A percentile compares a stretch with the other conserved stretches of the same genome.
phyloP scores from a whole-genome alignment of 1,139 yeast species.

The Wickerhamiella pararugosa region DNA sequence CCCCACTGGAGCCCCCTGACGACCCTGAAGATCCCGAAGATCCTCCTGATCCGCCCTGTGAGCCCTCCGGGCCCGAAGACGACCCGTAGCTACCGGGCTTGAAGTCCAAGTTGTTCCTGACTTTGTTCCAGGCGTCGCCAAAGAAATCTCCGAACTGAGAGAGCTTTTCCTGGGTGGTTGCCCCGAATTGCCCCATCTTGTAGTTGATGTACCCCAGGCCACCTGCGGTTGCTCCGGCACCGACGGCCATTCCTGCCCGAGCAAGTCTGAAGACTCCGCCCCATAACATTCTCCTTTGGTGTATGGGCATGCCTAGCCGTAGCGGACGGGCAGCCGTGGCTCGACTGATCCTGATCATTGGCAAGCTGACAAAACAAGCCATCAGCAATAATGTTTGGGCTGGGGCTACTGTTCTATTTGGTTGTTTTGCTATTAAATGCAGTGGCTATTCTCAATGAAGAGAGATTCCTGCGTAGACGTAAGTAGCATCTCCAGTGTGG shows the following conservation, averaged over 20 bases:
- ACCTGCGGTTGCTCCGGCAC: constrained; percentile 68
- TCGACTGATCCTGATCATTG: no score
- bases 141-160: constrained; percentile 40
- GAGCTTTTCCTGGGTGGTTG: constrained; percentile 52
- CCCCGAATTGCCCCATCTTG: constrained; percentile 76
- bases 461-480: constrained; percentile 63
- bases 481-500: constrained; percentile 19
- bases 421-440: constrained; percentile 58
- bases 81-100: background rate
- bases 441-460: constrained; percentile 69
- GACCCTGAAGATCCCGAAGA: constrained; percentile 15
- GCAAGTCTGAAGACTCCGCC: constrained; percentile 16
- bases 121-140: constrained; percentile 25
- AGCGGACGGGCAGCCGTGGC: no score
- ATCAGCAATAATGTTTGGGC: constrained; percentile 40
- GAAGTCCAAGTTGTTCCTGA: no score
- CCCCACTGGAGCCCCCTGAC: constrained; percentile 12
- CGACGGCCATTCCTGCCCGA: constrained; percentile 14
- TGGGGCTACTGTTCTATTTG: constrained; percentile 48
- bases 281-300: constrained; percentile 3
- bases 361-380: no score
- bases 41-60: constrained; percentile 4
- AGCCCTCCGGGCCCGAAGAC: background rate
- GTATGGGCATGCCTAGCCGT: no score
- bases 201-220: constrained; percentile 87